Percentiles rank a stretch among this genome's conserved stretches.
Conservation (phyloP, 2,329 filamentous ascomycete species). For the Cladophialophora exuberans region DNA sequence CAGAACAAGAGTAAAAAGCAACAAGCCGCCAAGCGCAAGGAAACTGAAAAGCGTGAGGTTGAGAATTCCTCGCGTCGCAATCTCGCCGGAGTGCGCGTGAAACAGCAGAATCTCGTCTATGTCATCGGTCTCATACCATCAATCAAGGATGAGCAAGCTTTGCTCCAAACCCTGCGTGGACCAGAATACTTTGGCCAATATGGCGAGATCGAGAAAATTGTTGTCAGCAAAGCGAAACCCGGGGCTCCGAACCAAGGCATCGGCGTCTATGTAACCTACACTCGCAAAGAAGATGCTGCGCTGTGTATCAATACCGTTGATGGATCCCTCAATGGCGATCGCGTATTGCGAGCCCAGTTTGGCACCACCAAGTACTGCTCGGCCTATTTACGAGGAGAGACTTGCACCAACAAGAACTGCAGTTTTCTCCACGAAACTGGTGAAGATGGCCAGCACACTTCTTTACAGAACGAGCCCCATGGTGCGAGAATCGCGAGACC, state of each 20-base stretch:
- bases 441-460: slow-evolving; percentile 67
- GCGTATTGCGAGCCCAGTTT: slow-evolving; percentile 73
- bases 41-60: slow-evolving; percentile 93
- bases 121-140: slow-evolving; percentile 92
- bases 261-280: slow-evolving; percentile 98
- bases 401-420: slow-evolving; percentile 92
- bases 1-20: slow-evolving; percentile 64
- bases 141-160: slow-evolving; percentile 81
- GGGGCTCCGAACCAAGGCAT: slow-evolving; percentile 76
- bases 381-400: slow-evolving; percentile 90
- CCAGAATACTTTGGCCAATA: slow-evolving; percentile 97
- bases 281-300: slow-evolving; percentile 85
- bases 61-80: slow-evolving; percentile 96
- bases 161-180: slow-evolving; percentile 86
- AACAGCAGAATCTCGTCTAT: slow-evolving; percentile 98
- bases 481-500: slow-evolving; percentile 37
- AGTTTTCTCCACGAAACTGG: slow-evolving; percentile 98
- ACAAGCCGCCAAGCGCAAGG: slow-evolving; percentile 85
- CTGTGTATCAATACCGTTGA: slow-evolving; percentile 91
- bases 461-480: slow-evolving; percentile 34
- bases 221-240: slow-evolving; percentile 94
- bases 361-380: slow-evolving; percentile 99
- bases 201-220: slow-evolving; percentile 97
- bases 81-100: slow-evolving; percentile 89
- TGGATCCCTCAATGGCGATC: slow-evolving; percentile 86